Conservation (phyloP, 495 filamentous ascomycete genomes). For the Penicillium bovifimosum region DNA sequence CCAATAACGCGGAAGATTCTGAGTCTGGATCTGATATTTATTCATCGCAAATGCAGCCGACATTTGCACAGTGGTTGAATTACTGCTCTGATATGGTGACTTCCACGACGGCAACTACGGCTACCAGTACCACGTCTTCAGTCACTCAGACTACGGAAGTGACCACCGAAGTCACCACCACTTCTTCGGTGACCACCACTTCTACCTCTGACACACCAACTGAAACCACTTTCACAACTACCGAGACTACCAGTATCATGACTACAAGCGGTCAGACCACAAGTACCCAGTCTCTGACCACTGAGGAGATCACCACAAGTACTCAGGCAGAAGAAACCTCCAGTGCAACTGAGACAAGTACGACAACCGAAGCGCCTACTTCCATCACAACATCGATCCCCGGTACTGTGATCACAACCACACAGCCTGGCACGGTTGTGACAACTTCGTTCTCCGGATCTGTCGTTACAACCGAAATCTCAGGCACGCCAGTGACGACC, state of each 20-base stretch:
- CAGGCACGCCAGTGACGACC: not conserved
- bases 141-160: not conserved
- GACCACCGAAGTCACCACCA: not conserved
- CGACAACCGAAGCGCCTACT: not conserved
- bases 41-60: slow-evolving; percentile 9
- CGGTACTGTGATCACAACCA: not conserved
- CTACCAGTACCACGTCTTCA: not conserved
- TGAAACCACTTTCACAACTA: not conserved
- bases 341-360: not conserved
- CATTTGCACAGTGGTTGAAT: slow-evolving; percentile 17
- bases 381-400: not conserved
- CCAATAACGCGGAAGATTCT: not conserved
- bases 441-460: not conserved
- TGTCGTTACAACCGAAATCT: not conserved
- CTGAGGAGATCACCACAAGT: not conserved
- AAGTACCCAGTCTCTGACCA: no score
- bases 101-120: not conserved
- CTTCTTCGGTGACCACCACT: not conserved
- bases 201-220: not conserved
- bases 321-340: not conserved
- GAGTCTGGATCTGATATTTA: not conserved
- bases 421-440: not conserved
- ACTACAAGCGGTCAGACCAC: not conserved
- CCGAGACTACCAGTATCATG: not conserved
- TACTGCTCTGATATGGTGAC: slow-evolving; percentile 15